A percentile compares a stretch with the other conserved stretches of the same genome.
phyloP scores from a whole-genome alignment of 2,329 filamentous ascomycete species.

The Grosmannia huntii region DNA sequence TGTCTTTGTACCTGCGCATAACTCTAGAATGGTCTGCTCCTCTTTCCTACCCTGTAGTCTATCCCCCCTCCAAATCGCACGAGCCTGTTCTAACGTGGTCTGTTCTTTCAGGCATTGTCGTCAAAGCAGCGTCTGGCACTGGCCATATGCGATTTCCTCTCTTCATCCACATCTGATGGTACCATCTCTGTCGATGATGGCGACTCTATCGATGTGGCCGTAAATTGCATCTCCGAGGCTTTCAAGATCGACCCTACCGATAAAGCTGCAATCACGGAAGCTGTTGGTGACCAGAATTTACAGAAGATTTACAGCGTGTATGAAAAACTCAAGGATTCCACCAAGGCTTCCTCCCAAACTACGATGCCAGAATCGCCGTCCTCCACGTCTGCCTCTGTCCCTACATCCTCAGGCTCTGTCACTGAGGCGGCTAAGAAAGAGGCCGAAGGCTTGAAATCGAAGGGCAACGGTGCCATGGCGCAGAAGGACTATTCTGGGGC shows the following conservation, averaged over 20 bases:
- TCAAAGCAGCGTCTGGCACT: conserved; percentile 81
- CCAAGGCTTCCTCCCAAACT: conserved; percentile 17
- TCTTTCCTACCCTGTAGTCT: neutral
- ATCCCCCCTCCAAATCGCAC: no score
- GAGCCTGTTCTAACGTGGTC: neutral
- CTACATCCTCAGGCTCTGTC: conserved; percentile 22
- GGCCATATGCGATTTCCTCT: conserved; percentile 92
- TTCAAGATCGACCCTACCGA: conserved; percentile 90
- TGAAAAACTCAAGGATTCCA: conserved; percentile 70
- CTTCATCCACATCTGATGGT: conserved; percentile 72
- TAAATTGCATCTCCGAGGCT: conserved; percentile 86
- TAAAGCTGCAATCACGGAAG: conserved; percentile 56
- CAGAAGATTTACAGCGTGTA: conserved; percentile 89
- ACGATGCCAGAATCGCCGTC: conserved; percentile 15
- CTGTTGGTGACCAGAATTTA: conserved; percentile 76
- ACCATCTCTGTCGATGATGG: conserved; percentile 78
- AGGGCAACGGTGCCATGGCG: conserved; percentile 91
- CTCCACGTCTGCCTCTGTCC: conserved; percentile 14
- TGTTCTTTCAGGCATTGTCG: conserved; percentile 26
- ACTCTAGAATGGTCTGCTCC: neutral
- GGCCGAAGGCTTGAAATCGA: conserved; percentile 77
- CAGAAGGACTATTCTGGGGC: conserved; percentile 78
- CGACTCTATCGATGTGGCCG: conserved; percentile 87
- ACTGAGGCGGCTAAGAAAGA: conserved; percentile 55
- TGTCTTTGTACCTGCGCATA: neutral